Evolutionary conservation across 2,329 filamentous ascomycete genomes (phyloP).

Genomic region (Cladophialophora carrionii): DNA sequence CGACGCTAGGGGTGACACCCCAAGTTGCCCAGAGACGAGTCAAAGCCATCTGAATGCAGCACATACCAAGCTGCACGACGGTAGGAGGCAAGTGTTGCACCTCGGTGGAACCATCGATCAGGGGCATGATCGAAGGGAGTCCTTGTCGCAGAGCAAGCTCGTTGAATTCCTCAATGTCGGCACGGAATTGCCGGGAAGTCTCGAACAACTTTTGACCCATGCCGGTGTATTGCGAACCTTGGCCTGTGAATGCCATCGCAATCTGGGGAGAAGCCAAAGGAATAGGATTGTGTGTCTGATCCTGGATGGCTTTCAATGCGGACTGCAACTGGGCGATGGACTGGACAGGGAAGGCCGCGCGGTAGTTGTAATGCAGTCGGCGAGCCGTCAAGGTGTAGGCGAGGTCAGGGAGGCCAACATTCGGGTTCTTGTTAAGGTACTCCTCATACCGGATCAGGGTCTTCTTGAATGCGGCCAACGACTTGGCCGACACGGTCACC

Average conservation of each 20-base stretch:
- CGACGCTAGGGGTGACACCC: constrained; percentile 45
- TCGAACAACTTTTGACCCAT: constrained; percentile 46
- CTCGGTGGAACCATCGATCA: constrained; percentile 43
- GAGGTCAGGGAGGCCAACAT: constrained; percentile 58
- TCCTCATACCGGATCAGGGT: constrained; percentile 61
- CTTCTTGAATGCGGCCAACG: constrained; percentile 50
- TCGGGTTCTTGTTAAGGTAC: constrained; percentile 60
- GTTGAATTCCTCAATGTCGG: constrained; percentile 42
- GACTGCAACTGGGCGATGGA: constrained; percentile 41
- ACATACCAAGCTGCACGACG: constrained; percentile 45
- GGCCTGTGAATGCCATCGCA: constrained; percentile 47
- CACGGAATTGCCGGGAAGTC: constrained; percentile 41
- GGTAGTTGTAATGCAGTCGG: constrained; percentile 49
- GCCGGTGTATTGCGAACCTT: constrained; percentile 46
- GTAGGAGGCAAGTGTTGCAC: constrained; percentile 42
- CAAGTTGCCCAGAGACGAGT: constrained; percentile 44
- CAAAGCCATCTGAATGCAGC: constrained; percentile 48
- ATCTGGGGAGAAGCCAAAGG: constrained; percentile 41
- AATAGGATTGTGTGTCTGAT: constrained; percentile 40
- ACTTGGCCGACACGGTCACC: constrained; percentile 64
- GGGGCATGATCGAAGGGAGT: constrained; percentile 45
- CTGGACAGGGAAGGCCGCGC: constrained; percentile 42
- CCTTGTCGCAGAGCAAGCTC: constrained; percentile 43
- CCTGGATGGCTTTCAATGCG: constrained; percentile 38
- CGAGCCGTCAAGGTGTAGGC: constrained; percentile 70